Evolutionary conservation across 1,284 basidiomycete species (phyloP), one percentile per base, ranked within the genome.

Genomic region (Trametes hirsuta): DNA sequence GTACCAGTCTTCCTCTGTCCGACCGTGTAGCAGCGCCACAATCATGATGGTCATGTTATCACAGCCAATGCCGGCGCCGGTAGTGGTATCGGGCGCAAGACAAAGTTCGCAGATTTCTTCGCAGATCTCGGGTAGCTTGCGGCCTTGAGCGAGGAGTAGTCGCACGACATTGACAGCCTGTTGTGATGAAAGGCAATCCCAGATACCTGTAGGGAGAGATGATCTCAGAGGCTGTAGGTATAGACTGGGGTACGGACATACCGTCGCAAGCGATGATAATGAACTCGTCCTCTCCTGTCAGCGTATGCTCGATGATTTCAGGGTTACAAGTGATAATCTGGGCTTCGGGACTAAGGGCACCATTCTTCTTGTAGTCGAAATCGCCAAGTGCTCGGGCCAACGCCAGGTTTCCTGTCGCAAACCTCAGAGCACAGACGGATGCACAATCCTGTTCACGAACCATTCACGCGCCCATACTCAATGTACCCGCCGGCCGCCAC

Each of bases 1-100:
- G 72, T 93, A 93, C 97, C 97, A 99, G 72, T 97, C 89, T 64
- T 94, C 90, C 73, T 90, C 87, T 14, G 94, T 94, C 61, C 89
- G 87, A 35, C 94, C 96, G 64, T 92, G 84, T 35, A 97, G 83
- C 50, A 99, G 74, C 4, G 94, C 97, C 49, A 99, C 86, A 59
- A 99, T 85, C 66, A 98, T 85, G 55, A 97, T 82, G 0, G 97
- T 99, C 97, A 99, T 99, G 80, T 99, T 99, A 79, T 99, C 97
- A 73, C 96, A 98, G 22, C 97, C 97, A 63, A 98, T 93, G 15
- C 97, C 97, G 45, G 85, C 85, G 46, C 94, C 94, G 42, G 93
- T 92, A 47, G 93, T 91, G 2, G 94, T 93, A 73, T 98, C 94
- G 1, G 96, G 95, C 11, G 97, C 96, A 47, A 98, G 83, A 74